phyloP scores from a whole-genome alignment of 148 eudicot species.

The Rhododendron henanense region DNA sequence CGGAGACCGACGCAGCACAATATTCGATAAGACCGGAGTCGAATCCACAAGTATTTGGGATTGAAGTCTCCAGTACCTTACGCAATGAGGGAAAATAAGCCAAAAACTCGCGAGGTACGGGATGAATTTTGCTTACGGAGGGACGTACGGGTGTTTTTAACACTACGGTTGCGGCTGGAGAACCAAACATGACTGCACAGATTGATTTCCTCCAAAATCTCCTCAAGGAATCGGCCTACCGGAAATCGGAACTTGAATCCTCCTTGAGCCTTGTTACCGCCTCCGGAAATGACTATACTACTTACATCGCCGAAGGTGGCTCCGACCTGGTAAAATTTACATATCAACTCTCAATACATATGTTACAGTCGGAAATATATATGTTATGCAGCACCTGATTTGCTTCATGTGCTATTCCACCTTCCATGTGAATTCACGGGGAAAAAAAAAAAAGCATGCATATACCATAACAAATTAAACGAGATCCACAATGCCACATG shows the following conservation, averaged over 20 bases:
- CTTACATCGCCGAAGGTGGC: constrained; percentile 43
- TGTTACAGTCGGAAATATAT: too few relatives aligned
- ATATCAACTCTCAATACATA: too few relatives aligned
- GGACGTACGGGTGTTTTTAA: constrained; percentile 74
- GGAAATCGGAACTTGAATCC: constrained; percentile 28
- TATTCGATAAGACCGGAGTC: too few relatives aligned
- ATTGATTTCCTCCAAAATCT: constrained; percentile 53
- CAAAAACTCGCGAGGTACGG: constrained; percentile 31
- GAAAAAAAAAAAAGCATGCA: too few relatives aligned
- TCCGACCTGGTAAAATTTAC: constrained; percentile 36
- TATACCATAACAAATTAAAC: too few relatives aligned
- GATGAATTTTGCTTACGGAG: constrained; percentile 76
- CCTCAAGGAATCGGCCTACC: constrained; percentile 25
- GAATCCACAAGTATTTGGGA: constrained; percentile 25
- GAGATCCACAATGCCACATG: too few relatives aligned
- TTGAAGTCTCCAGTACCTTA: constrained; percentile 52
- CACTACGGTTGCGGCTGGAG: constrained; percentile 20
- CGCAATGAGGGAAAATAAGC: constrained; percentile 19
- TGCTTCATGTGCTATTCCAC: too few relatives aligned
- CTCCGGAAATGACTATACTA: constrained; percentile 71
- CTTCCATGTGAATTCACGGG: too few relatives aligned
- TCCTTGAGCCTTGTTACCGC: constrained; percentile 48
- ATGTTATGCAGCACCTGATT: too few relatives aligned
- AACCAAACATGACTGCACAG: constrained; percentile 83
- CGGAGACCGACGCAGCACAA: too few relatives aligned